These are phyloP conservation scores for Schoenoplectus tabernaemontani DNA, from an alignment of 202 grass and related monocot genomes.

Conservation along the genomic window DNA sequence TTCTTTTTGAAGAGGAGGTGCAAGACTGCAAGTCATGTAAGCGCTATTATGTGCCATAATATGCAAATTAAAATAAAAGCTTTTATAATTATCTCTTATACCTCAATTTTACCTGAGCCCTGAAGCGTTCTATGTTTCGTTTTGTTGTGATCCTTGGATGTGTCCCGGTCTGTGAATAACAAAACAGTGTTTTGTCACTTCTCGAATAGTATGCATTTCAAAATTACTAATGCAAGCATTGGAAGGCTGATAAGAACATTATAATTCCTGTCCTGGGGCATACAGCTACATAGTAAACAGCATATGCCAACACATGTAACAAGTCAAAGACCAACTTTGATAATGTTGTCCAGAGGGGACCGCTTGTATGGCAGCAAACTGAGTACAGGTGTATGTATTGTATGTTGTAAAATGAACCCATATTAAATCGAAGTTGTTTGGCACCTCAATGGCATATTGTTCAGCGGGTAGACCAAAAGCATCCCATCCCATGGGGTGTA, in stretches of 20 bases:
- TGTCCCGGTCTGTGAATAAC: conserved; percentile 67
- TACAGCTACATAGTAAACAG: neutral
- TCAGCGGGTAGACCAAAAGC: conserved; percentile 96
- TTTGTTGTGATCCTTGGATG: conserved; percentile 84
- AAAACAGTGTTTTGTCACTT: neutral
- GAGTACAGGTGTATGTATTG: neutral
- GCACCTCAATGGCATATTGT: conserved; percentile 86
- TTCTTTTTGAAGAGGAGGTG: conserved; percentile 8
- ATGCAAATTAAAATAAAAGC: neutral
- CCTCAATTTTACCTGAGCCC: conserved; percentile 51
- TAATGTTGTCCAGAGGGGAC: no score
- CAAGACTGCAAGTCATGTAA: neutral
- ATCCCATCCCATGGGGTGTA: conserved; percentile 99
- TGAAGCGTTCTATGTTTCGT: conserved; percentile 63
- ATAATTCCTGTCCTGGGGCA: no score
- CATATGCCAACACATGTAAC: neutral
- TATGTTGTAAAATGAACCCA: neutral
- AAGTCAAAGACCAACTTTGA: no score
- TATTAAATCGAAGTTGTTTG: neutral
- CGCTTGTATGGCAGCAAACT: neutral
- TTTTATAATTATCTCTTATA: neutral
- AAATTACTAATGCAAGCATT: neutral
- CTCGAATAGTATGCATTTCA: neutral
- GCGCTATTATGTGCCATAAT: neutral
- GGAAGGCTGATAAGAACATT: neutral